Base-by-base conservation (phyloP, 805 yeast genomes). In the Wickerhamia fluorescens region DNA sequence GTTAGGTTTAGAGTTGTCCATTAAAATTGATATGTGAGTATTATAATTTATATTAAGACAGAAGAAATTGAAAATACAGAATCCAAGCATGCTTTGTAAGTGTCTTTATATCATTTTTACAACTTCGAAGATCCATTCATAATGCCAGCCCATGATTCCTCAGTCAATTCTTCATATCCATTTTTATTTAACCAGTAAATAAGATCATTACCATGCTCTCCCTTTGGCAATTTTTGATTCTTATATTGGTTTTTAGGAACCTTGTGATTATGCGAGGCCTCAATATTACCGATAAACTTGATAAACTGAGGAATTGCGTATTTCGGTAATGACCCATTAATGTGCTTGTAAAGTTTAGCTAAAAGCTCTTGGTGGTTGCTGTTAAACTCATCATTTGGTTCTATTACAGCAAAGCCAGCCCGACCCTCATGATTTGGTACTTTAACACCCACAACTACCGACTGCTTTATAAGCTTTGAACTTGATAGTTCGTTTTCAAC, bases 361-460 rank as follows among this genome's bases (percentile, higher is more conserved):
- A 25, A 53, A 47, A 16, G 38, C 23, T 52, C 52, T 5, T 56
- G 42, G 27, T 76, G 52, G 3, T 74, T 47, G 12, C 44, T 45
- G 6, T 36, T 31, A 14, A 49, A 41, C 7, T 53, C 61, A 10
- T 66, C 67, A 7, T 50, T 46, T 3, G 77, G 68, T 45, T 79
- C 78, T 8, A 87, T 48, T 2, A 85, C 79, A 0, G 92, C 94
- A 53, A 81, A 84, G 0, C 97, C 96, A 9, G 95, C 95, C 44
- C 96, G 71, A 21, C 97, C 97, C 56, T 88, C 97, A 47, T 88
- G 94, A 30, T 77, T 69, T 4, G 89, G 92, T 7, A 88, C 79
- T 47, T 71, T 71, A 4, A 81, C 78, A 20, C 96, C 96, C 30
- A 92, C 96, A 14, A 88, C 95, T 25, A 85, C 87, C 8, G 79